phyloP scores from a whole-genome alignment of 208 protist species.

The Porcisia deanei region DNA sequence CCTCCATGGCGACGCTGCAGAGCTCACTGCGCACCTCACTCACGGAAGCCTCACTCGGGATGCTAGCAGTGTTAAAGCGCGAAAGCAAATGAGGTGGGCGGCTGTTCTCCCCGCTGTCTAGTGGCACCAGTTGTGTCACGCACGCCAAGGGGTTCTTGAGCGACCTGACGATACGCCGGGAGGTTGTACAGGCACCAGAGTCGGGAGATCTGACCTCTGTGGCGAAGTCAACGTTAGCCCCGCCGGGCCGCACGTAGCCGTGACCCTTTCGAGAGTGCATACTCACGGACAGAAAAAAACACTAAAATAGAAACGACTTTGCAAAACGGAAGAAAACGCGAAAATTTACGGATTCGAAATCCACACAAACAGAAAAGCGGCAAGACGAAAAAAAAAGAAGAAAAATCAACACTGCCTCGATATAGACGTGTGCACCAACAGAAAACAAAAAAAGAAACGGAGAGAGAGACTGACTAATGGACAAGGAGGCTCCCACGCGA shows the following conservation, averaged over 20 bases:
- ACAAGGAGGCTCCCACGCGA: not conserved
- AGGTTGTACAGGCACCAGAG: conserved; percentile 20
- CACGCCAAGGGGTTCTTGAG: conserved; percentile 41
- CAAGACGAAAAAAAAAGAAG: not conserved
- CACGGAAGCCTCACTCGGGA: conserved; percentile 56
- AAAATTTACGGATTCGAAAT: not conserved
- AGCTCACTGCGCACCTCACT: conserved; percentile 64
- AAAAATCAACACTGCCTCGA: not conserved
- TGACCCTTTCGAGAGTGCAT: conserved; percentile 6
- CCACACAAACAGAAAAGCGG: not conserved
- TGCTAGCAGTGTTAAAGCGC: conserved; percentile 38
- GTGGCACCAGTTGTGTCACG: conserved; percentile 62
- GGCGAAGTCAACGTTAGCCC: conserved; percentile 5
- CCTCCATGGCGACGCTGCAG: conserved; percentile 40
- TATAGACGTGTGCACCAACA: not conserved
- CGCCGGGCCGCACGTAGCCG: conserved; percentile 4
- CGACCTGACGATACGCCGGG: conserved; percentile 63
- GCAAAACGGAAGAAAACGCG: not conserved
- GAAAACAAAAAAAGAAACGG: not conserved
- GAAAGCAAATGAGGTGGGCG: conserved; percentile 35
- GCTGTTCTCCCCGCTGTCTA: conserved; percentile 38
- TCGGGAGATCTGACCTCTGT: conserved; percentile 8
- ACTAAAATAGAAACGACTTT: conserved; percentile 1
- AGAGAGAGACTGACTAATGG: not conserved
- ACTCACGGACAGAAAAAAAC: not conserved